These are phyloP conservation scores for Colletotrichum endophyticum DNA, from an alignment of 2,329 filamentous ascomycete species.

Conservation along the genomic window DNA sequence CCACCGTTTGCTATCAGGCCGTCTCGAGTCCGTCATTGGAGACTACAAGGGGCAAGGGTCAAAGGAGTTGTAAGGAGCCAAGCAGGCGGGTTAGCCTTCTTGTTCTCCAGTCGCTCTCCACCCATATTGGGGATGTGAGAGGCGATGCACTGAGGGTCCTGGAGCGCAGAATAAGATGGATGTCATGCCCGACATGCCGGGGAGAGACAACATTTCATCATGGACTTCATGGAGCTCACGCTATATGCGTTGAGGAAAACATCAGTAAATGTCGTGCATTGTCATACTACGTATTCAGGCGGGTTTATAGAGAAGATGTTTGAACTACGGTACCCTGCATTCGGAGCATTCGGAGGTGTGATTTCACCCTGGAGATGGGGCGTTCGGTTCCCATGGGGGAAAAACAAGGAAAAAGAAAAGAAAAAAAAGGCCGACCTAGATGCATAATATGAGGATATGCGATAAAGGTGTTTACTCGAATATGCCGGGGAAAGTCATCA, in stretches of 20 bases:
- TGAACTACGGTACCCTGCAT: not conserved
- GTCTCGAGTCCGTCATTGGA: constrained; percentile 72
- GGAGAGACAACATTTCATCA: not conserved
- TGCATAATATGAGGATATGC: not conserved
- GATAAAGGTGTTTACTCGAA: not conserved
- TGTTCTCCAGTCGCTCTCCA: not conserved
- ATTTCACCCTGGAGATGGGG: not conserved
- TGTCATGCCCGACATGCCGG: no score
- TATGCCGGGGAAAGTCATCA: not conserved
- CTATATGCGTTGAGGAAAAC: not conserved
- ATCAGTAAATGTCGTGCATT: not conserved
- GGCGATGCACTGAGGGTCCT: not conserved
- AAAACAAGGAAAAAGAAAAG: no score
- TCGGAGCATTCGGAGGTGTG: not conserved
- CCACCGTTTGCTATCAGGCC: constrained; percentile 82
- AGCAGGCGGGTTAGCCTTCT: not conserved
- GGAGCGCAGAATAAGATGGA: not conserved
- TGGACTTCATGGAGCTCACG: not conserved
- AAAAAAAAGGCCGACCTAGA: not conserved
- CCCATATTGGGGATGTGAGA: not conserved
- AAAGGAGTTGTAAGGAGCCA: not conserved
- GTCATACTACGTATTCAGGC: not conserved
- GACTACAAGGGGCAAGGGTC: constrained; percentile 42
- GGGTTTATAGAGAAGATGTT: not conserved
- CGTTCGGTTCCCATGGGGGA: not conserved